Evolutionary conservation across 768 basidiomycete species (phyloP), one percentile per base, ranked within the genome.

Genomic region (Cyclocybe aegerita): DNA sequence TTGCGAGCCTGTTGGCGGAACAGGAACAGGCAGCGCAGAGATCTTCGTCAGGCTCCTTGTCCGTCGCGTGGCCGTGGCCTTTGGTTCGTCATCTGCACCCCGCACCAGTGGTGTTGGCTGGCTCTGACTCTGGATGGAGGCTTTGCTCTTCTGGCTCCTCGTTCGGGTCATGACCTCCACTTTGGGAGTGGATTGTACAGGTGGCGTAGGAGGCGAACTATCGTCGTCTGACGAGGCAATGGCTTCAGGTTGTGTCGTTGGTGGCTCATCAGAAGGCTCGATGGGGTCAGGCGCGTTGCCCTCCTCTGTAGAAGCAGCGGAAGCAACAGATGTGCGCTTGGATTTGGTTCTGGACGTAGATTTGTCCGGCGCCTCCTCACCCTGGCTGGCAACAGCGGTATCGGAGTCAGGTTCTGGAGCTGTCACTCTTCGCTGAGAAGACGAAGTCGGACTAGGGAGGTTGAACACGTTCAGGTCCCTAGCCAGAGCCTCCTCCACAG

Each of bases 261-360:
- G 44, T 43, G 55, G 52, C n/a, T 57, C 62, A 10, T 77, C 76
- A 0, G 70, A 67, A 29, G 69, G 65, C 52, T 78, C 74, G 46
- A 79, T 79, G 7, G 77, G 75, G 53, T 81, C 79, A 12, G 44
- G 39, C 16, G 36, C 46, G 16, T 40, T 16, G n/a, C 51, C 42
- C 16, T 55, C 46, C 3, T 34, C 35, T 15, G 10, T 36, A 14
- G 52, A 30, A 30, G 49, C 34, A 14, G 37, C 4, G 23, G 39
- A 39, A 12, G 39, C 2, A 37, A 34, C 9, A 2, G 38, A 31
- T 9, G 35, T 6, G 44, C 12, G 12, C 12, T 23, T 14, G 17
- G 6, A 11, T 15, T 46, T 15, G 50, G 10, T 15, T 39, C 42
- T 34, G 9, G n/a, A 33, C 17, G 33, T 36, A 10, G 33, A 9